Base-by-base conservation (phyloP, 345 rosid species). In the Eucalyptus urophylla region DNA sequence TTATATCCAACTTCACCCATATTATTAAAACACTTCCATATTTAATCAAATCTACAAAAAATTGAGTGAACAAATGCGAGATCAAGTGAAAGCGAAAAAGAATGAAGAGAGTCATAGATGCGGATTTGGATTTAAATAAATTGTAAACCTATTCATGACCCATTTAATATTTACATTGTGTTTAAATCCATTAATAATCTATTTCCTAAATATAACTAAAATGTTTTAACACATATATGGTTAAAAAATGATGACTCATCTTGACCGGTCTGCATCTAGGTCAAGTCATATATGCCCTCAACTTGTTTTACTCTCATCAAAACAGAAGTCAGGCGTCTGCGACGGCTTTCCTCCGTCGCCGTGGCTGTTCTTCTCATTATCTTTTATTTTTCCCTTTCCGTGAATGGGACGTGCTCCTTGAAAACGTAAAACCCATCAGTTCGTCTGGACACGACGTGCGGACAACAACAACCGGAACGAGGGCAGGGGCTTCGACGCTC, bases 11-110 rank as follows among this genome's bases (percentile, higher is more conserved):
- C 62, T 0, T 9, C 4, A 2, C 0, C 1, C 0, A 56, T 56
- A 56, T 8, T 56, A 0, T 56, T 2, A 56, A 56, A 22, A 56
- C 1, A 24, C 29, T 24, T 56, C 0, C 3, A 22, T 22, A 22
- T 22, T 56, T 56, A 56, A 56, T 1, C 13, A 22, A 56, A 56
- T 56, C 3, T 56, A 24, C 6, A 56, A 56, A 22, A 56, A 24
- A 0, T 0, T 22, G 0, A 56, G 62, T 56, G 29, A 56, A 0
- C 29, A 56, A 56, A 56, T 56, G 0, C 0, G 1, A 56, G 3
- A 24, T 24, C 29, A 56, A 56, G 29, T 56, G 62, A 2, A 1
- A 10, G 62, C 3, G 8, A 56, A 9, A 8, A 13, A 56, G 3
- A 4, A 56, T 10, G 12, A 24, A 56, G 3, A 5, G 13, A 53